Evolutionary conservation across 306 rosid genomes (phyloP).

Genomic region (Sicyos baderoa): DNA sequence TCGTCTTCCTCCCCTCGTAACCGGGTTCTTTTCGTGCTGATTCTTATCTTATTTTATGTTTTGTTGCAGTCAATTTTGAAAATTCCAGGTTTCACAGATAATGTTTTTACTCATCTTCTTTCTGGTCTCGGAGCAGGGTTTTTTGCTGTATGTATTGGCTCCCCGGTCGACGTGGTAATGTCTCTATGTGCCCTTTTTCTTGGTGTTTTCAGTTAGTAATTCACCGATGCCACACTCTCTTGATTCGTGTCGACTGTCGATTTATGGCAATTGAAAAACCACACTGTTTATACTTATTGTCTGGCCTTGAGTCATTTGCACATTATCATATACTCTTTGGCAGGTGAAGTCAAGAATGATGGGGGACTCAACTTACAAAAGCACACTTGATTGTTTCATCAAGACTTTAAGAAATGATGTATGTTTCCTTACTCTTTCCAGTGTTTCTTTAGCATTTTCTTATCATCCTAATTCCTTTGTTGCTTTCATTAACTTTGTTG

Average conservation of each 20-base stretch:
- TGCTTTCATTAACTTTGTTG: too few species aligned
- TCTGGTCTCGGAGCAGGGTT: slow-evolving; percentile 96
- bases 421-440: slow-evolving; percentile 24
- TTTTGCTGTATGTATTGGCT: slow-evolving; percentile 91
- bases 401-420: slow-evolving; percentile 88
- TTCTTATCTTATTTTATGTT: slow-evolving; percentile 11
- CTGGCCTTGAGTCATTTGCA: not conserved
- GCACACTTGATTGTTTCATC: slow-evolving; percentile 78
- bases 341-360: slow-evolving; percentile 99
- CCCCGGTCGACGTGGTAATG: slow-evolving; percentile 96
- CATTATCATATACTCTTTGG: slow-evolving; percentile 18
- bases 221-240: not conserved
- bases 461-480: not conserved
- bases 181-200: slow-evolving; percentile 16
- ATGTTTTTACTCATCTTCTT: slow-evolving; percentile 77
- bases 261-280: not conserved
- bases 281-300: not conserved
- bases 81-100: slow-evolving; percentile 88
- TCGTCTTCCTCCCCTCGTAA: too few species aligned
- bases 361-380: slow-evolving; percentile 88
- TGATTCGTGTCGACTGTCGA: not conserved
- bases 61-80: slow-evolving; percentile 77
- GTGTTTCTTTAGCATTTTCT: not conserved
- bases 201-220: not conserved
- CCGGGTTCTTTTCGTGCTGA: slow-evolving; percentile 1